Evolutionary conservation across 1,284 basidiomycete genomes (phyloP).

Genomic region (Cronartium quercuum): DNA sequence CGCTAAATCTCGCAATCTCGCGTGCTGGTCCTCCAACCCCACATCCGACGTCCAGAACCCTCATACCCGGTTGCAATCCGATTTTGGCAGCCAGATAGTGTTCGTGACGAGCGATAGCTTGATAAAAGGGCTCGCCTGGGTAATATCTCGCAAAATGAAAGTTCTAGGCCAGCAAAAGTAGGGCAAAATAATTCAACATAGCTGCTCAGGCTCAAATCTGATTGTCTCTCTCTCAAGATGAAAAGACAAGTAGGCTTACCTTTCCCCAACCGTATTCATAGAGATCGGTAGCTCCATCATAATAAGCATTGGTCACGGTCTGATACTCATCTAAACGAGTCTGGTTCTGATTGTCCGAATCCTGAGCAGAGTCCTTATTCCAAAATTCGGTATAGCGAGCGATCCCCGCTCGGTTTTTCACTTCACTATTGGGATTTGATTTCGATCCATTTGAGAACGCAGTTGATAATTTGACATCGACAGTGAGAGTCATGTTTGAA

Average conservation of each 20-base stretch:
- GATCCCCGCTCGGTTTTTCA: conserved; percentile 73
- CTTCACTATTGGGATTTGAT: conserved; percentile 45
- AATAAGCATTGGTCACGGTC: conserved; percentile 80
- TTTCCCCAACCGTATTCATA: conserved; percentile 74
- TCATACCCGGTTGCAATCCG: conserved; percentile 76
- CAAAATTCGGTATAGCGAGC: conserved; percentile 89
- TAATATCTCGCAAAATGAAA: conserved; percentile 51
- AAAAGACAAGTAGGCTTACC: conserved; percentile 11
- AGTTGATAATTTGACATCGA: too few relatives aligned
- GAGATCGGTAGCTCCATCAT: conserved; percentile 63
- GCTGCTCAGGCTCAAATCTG: neutral
- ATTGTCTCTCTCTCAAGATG: neutral
- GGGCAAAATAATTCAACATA: neutral
- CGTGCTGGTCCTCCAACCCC: conserved; percentile 95
- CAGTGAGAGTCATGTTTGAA: too few relatives aligned
- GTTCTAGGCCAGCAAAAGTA: conserved; percentile 48
- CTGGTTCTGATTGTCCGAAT: conserved; percentile 63
- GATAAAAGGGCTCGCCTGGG: conserved; percentile 49
- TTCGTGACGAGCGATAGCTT: conserved; percentile 79
- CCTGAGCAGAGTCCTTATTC: conserved; percentile 74
- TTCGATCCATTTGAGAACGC: too few relatives aligned
- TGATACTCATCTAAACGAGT: conserved; percentile 78
- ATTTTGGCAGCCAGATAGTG: conserved; percentile 90
- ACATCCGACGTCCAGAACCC: conserved; percentile 95
- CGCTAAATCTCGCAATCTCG: conserved; percentile 86